Conservation (phyloP, 805 yeast species). For the Lipomyces kockii region DNA sequence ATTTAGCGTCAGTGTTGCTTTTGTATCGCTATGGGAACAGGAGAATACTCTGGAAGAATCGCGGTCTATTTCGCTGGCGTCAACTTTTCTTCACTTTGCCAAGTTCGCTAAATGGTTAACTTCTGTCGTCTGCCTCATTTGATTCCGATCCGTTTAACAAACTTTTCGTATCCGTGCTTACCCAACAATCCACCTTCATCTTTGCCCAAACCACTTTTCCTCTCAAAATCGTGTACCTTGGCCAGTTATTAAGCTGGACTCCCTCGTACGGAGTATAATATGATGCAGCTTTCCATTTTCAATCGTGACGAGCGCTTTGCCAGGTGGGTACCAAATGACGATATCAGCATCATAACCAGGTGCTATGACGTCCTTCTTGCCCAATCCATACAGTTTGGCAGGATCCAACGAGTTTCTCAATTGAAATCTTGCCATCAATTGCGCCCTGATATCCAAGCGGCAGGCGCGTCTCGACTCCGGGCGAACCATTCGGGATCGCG, state of each 20-base stretch:
- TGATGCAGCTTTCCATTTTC: slow-evolving; percentile 41
- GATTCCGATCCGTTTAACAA: no score
- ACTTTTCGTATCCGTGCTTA: no score
- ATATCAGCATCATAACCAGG: slow-evolving; percentile 57
- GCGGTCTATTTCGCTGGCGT: no score
- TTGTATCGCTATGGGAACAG: no score
- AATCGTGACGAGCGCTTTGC: slow-evolving; percentile 44
- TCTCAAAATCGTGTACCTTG: slow-evolving; percentile 51
- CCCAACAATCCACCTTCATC: slow-evolving; percentile 32
- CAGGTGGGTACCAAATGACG: slow-evolving; percentile 51
- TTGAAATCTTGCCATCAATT: slow-evolving; percentile 48
- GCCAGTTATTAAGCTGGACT: slow-evolving; percentile 44
- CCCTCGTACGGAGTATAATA: slow-evolving; percentile 45
- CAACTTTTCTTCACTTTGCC: no score
- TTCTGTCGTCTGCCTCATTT: slow-evolving; percentile 25
- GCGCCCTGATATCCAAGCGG: slow-evolving; percentile 54
- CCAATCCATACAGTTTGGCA: slow-evolving; percentile 53
- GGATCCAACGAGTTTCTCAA: slow-evolving; percentile 55
- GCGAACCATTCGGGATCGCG: slow-evolving; percentile 55
- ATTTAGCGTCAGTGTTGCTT: no score
- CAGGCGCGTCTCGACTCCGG: slow-evolving; percentile 56
- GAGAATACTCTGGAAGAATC: no score
- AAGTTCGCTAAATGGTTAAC: no score
- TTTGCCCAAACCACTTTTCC: slow-evolving; percentile 34
- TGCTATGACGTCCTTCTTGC: slow-evolving; percentile 46